Base-by-base conservation (phyloP, 306 rosid genomes). In the Elaeagnus macrophylla region DNA sequence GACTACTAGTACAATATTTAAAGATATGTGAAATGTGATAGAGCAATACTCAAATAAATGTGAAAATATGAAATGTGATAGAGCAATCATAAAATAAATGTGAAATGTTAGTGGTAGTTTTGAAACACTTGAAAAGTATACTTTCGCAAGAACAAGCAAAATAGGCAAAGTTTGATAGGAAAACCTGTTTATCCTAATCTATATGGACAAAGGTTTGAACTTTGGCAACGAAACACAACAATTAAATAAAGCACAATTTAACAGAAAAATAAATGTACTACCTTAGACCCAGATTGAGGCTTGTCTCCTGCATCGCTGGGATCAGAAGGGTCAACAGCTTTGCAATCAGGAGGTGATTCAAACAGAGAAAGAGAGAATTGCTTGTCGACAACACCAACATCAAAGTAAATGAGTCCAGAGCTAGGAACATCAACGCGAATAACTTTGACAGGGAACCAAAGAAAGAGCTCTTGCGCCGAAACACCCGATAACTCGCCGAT, bases 361-460 rank as follows among this genome's bases (percentile, higher is more conserved):
- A 85, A 89, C 11, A 85, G 85, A 0, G 97, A 89, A 36, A 85
- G 32, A 15, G 97, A 81, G 68, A 85, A 89, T 59, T 89, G 97
- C 72, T 89, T 89, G 47, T 85, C 89, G 0, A 88, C 89, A n/a
- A 89, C 95, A 39, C 95, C 95, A 19, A 89, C 95, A 61, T 89
- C 95, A 20, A 89, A 89, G 65, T 89, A 80, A 39, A 89, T 77
- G 14, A 89, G 72, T 1, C 97, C 94, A 1, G 93, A 82, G 59
- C 77, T 75, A 0, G 87, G 83, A 2, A 78, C 75, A 79, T 85
- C 97, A 9, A 89, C 89, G 1, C 79, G 82, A 10, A 89, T 89
- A 5, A 86, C 97, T 54, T 79, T 85, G 2, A 89, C 97, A 1
- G 89, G 86, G 20, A 89, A 85, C 95, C 97, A 89, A 1, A 89